Conservation (phyloP, 495 filamentous ascomycete species). For the Hyaloscypha finlandica region DNA sequence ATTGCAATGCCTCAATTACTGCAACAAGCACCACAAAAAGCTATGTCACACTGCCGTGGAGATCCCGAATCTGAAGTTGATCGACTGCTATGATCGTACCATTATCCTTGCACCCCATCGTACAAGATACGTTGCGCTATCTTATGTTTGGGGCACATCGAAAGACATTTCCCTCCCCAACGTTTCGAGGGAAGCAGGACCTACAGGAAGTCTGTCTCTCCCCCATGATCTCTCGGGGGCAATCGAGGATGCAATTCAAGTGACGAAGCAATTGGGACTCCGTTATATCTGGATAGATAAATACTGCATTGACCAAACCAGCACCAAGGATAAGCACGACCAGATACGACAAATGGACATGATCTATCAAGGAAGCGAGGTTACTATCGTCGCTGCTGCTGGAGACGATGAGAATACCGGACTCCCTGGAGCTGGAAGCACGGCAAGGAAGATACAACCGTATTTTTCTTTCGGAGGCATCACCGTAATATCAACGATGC, state of each 20-base stretch:
- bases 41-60: too few species aligned
- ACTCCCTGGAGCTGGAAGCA: conserved; percentile 33
- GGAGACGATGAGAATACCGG: conserved; percentile 34
- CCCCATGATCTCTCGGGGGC: neutral
- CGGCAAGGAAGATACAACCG: conserved; percentile 14
- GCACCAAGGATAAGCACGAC: neutral
- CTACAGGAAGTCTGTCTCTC: neutral
- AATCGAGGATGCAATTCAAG: neutral
- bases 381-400: conserved; percentile 39
- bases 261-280: conserved; percentile 19
- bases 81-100: too few species aligned
- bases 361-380: conserved; percentile 30
- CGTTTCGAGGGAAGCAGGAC: neutral
- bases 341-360: conserved; percentile 25
- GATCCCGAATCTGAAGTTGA: too few species aligned
- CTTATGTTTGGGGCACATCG: neutral
- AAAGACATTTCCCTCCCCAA: neutral
- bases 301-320: conserved; percentile 31
- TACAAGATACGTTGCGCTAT: neutral
- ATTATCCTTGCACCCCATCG: too few species aligned
- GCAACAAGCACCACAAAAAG: too few species aligned
- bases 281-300: conserved; percentile 37
- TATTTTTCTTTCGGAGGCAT: conserved; percentile 22
- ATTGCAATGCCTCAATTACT: too few species aligned
- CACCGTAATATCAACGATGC: conserved; percentile 9